phyloP scores from a whole-genome alignment of 2,329 filamentous ascomycete species.

The Fusarium graminum region DNA sequence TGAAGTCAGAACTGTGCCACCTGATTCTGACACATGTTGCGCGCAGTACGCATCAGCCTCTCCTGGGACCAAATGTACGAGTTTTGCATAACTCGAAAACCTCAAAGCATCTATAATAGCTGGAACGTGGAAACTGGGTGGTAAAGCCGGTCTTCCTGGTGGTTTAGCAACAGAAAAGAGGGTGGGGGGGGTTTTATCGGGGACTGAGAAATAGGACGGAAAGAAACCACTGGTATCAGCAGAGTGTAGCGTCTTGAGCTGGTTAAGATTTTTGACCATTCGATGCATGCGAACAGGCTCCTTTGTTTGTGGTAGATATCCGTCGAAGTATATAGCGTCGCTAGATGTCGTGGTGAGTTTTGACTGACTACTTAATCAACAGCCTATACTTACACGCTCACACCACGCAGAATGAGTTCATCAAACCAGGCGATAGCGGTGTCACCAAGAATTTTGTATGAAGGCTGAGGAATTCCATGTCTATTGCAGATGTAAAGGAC shows the following conservation, averaged over 20 bases:
- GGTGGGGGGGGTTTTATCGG: conserved; percentile 25
- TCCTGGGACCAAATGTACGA: conserved; percentile 75
- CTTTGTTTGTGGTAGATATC: conserved; percentile 79
- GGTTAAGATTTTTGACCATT: conserved; percentile 68
- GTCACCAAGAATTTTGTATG: conserved; percentile 73
- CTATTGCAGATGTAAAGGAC: conserved; percentile 70
- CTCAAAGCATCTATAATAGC: conserved; percentile 78
- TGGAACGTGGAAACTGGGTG: conserved; percentile 81
- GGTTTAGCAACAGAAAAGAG: conserved; percentile 47
- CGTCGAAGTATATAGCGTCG: conserved; percentile 85
- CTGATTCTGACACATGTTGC: conserved; percentile 65
- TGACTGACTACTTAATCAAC: neutral
- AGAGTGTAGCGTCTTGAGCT: conserved; percentile 64
- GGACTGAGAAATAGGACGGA: conserved; percentile 37
- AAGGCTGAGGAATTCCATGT: conserved; percentile 67
- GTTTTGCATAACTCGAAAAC: conserved; percentile 57
- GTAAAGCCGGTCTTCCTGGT: conserved; percentile 55
- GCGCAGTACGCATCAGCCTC: conserved; percentile 91
- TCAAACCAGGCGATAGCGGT: conserved; percentile 74
- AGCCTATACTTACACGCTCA: conserved; percentile 68
- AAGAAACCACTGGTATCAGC: conserved; percentile 49
- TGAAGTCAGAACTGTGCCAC: conserved; percentile 77
- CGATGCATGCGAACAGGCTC: conserved; percentile 71
- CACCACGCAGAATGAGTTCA: conserved; percentile 65
- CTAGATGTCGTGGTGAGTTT: conserved; percentile 35